Evolutionary conservation across 441 rosid species (phyloP).

Genomic region (Omphalea diandra): DNA sequence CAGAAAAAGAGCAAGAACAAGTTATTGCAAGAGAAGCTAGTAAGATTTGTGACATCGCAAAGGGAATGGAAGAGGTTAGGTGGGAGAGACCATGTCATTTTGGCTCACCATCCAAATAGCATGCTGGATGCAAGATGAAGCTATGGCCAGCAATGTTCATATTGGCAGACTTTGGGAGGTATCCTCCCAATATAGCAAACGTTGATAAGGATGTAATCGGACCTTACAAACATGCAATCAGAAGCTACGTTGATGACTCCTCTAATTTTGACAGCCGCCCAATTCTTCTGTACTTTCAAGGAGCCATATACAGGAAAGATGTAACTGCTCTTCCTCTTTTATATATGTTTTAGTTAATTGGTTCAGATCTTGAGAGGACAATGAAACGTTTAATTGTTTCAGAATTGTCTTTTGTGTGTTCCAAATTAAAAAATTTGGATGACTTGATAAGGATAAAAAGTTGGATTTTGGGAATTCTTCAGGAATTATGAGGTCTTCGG

Average conservation of each 20-base stretch:
- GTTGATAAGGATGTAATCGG: slow-evolving; percentile 87
- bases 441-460: no score
- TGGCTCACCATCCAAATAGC: slow-evolving; percentile 96
- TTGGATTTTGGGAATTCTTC: not conserved
- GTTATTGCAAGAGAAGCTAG: slow-evolving; percentile 65
- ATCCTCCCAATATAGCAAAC: slow-evolving; percentile 76
- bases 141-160: slow-evolving; percentile 77
- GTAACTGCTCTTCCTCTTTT: slow-evolving; percentile 43
- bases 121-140: slow-evolving; percentile 64
- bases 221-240: slow-evolving; percentile 81
- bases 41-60: slow-evolving; percentile 51
- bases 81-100: slow-evolving; percentile 71
- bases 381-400: not conserved
- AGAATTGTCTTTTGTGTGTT: not conserved
- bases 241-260: slow-evolving; percentile 51
- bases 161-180: slow-evolving; percentile 90
- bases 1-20: slow-evolving; percentile 58
- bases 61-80: slow-evolving; percentile 77
- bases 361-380: no score
- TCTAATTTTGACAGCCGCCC: slow-evolving; percentile 65
- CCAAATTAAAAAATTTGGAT: not conserved
- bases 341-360: not conserved
- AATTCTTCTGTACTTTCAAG: slow-evolving; percentile 82
- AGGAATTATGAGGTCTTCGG: no score
- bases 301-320: slow-evolving; percentile 96